These are phyloP conservation scores for Gardenia jasminoides DNA, from an alignment of 257 asterid genomes.

Conservation along the genomic window DNA sequence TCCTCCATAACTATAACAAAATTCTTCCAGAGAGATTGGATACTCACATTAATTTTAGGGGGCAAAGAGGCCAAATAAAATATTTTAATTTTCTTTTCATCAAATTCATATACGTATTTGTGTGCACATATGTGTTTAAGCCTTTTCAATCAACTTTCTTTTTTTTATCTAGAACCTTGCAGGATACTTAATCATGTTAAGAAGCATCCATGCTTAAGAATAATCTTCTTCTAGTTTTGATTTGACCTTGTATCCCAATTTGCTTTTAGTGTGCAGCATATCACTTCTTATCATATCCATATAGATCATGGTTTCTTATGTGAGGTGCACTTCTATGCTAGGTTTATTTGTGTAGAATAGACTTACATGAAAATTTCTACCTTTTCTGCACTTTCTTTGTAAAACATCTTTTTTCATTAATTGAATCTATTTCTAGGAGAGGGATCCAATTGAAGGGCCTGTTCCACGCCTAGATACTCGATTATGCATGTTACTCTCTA, in stretches of 20 bases:
- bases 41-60: neutral
- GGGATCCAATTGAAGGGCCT: constrained; percentile 98
- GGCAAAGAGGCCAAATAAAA: neutral
- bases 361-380: neutral
- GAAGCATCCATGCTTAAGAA: neutral
- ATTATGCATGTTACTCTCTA: constrained; percentile 78
- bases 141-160: neutral
- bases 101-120: neutral
- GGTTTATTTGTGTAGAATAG: neutral
- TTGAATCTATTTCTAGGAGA: constrained; percentile 50
- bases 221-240: neutral
- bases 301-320: neutral
- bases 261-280: neutral
- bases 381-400: neutral
- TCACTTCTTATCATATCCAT: neutral
- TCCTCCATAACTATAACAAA: neutral
- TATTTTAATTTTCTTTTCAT: neutral
- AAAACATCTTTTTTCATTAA: neutral
- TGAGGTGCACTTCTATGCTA: neutral
- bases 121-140: neutral
- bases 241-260: neutral
- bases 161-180: neutral
- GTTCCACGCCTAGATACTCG: constrained; percentile 94
- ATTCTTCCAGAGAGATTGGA: neutral
- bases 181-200: neutral